phyloP scores from a whole-genome alignment of 345 rosid species.

The Noccaea caerulescens region DNA sequence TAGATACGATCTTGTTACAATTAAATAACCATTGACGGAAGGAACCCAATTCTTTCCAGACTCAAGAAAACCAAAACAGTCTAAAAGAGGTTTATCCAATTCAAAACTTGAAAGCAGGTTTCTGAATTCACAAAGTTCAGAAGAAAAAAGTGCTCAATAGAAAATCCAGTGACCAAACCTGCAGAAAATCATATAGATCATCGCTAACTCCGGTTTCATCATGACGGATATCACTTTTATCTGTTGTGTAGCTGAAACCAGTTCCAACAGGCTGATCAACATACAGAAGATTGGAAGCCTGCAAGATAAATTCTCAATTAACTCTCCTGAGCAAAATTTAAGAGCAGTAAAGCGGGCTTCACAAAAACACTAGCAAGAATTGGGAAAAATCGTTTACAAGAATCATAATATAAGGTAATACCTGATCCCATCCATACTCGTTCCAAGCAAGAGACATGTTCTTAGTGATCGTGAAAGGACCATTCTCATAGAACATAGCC shows the following conservation, averaged over 20 bases:
- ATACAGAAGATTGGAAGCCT: slow-evolving; percentile 92
- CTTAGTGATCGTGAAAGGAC: slow-evolving; percentile 75
- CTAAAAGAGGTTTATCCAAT: not conserved
- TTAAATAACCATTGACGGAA: not conserved
- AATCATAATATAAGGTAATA: slow-evolving; percentile 30
- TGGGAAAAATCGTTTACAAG: not conserved
- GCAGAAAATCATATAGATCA: slow-evolving; percentile 94
- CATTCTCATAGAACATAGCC: slow-evolving; percentile 98
- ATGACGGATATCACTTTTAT: slow-evolving; percentile 83
- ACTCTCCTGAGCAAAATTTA: slow-evolving; percentile 4
- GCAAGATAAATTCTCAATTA: slow-evolving; percentile 34
- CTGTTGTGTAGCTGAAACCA: slow-evolving; percentile 94
- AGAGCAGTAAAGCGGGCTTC: not conserved
- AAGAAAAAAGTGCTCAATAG: not conserved
- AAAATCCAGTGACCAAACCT: slow-evolving; percentile 55
- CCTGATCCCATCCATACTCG: slow-evolving; percentile 91
- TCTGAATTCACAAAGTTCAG: not conserved
- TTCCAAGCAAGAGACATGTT: slow-evolving; percentile 96
- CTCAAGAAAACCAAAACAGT: slow-evolving; percentile 5
- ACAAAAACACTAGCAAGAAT: not conserved
- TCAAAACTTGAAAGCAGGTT: slow-evolving; percentile 15
- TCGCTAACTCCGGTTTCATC: slow-evolving; percentile 85
- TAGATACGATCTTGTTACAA: slow-evolving; percentile 19
- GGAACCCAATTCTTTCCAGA: not conserved
- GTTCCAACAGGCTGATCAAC: slow-evolving; percentile 99